Conservation (phyloP, 306 rosid genomes). For the Carpinus fangiana region DNA sequence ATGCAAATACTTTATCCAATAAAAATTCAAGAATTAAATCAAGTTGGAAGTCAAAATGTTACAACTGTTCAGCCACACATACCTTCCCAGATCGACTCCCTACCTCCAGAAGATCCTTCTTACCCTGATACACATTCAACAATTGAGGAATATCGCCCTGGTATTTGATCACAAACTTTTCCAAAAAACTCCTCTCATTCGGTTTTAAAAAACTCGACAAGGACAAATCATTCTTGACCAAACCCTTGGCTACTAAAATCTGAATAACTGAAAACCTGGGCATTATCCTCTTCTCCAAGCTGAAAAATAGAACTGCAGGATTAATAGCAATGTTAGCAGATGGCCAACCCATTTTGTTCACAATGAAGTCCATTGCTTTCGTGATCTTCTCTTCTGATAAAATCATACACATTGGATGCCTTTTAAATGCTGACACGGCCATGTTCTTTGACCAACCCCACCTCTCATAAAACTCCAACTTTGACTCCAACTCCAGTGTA, state of each 20-base stretch:
- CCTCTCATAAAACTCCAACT: slow-evolving; percentile 20
- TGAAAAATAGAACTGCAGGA: slow-evolving; percentile 9
- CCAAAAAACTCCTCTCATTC: neutral
- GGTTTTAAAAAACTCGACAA: neutral
- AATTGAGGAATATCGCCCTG: slow-evolving; percentile 22
- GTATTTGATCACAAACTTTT: slow-evolving; percentile 16
- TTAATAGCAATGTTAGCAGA: neutral
- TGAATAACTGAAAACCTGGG: slow-evolving; percentile 30
- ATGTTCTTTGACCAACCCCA: slow-evolving; percentile 38
- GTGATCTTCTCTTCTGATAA: slow-evolving; percentile 25
- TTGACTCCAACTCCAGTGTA: neutral
- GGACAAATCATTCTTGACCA: slow-evolving; percentile 2
- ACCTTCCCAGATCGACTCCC: neutral
- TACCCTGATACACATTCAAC: slow-evolving; percentile 22
- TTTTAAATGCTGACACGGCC: slow-evolving; percentile 15
- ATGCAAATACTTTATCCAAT: no score
- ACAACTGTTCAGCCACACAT: neutral
- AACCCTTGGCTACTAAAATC: slow-evolving; percentile 26
- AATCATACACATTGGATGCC: slow-evolving; percentile 23
- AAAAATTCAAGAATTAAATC: no score
- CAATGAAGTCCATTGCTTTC: slow-evolving; percentile 23
- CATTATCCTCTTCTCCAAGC: slow-evolving; percentile 32
- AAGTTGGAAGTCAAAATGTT: neutral
- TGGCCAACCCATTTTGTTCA: slow-evolving; percentile 26
- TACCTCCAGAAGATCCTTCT: slow-evolving; percentile 1